A percentile compares a stretch with the other conserved stretches of the same genome.
Conservation (phyloP, 495 filamentous ascomycete genomes). For the Aspergillus funiculosus region DNA sequence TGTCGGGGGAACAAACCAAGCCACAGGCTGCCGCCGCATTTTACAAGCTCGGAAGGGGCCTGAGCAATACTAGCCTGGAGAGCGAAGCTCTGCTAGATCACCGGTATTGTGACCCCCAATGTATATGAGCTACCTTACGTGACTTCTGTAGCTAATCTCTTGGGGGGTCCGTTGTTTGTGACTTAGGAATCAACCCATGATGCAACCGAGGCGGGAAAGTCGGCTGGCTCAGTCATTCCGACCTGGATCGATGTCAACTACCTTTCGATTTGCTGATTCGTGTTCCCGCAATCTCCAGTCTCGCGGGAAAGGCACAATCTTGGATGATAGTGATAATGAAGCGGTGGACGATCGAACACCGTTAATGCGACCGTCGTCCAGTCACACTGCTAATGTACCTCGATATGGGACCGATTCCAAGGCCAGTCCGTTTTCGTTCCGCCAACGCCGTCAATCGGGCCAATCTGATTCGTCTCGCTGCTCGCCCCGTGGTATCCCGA, state of each 20-base stretch:
- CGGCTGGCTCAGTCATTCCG: slow-evolving; percentile 46
- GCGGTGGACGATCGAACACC: slow-evolving; percentile 37
- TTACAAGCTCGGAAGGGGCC: slow-evolving; percentile 53
- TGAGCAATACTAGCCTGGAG: slow-evolving; percentile 76
- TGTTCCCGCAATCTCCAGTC: slow-evolving; percentile 29
- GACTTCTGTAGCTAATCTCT: not conserved
- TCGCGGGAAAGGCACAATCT: slow-evolving; percentile 22
- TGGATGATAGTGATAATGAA: slow-evolving; percentile 51
- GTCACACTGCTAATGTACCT: slow-evolving; percentile 19
- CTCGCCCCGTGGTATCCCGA: slow-evolving; percentile 30
- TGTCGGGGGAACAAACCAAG: slow-evolving; percentile 27
- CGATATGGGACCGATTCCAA: slow-evolving; percentile 40
- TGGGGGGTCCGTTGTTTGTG: slow-evolving; percentile 5
- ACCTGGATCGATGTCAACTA: slow-evolving; percentile 29
- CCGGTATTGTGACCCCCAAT: slow-evolving; percentile 42
- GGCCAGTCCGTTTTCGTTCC: slow-evolving; percentile 26
- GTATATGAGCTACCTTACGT: too few species aligned
- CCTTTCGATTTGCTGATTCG: slow-evolving; percentile 22
- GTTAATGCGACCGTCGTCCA: slow-evolving; percentile 30
- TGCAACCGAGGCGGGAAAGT: slow-evolving; percentile 64
- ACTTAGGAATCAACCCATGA: slow-evolving; percentile 60
- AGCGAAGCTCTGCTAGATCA: slow-evolving; percentile 78
- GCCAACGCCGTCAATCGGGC: slow-evolving; percentile 26
- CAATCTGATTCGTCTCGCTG: slow-evolving; percentile 30
- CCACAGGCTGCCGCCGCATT: slow-evolving; percentile 41